Percentiles rank a stretch among this genome's conserved stretches.
Evolutionary conservation across 345 rosid genomes (phyloP).

Genomic region (Salix koriyanagi): DNA sequence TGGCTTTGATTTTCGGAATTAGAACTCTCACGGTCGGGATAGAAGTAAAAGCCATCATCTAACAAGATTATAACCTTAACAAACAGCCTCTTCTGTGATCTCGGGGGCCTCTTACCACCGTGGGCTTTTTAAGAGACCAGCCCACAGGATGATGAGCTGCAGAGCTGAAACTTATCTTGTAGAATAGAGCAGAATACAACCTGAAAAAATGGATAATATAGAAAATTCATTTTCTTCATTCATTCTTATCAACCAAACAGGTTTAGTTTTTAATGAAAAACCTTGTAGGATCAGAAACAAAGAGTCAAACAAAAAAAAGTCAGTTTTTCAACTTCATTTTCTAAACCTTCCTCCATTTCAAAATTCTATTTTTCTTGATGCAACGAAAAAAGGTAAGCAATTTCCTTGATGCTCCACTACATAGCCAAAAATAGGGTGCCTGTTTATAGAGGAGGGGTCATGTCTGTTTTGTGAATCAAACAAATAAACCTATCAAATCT

Average conservation of each 20-base stretch:
- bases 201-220: background rate
- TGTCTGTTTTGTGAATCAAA: no score
- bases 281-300: background rate
- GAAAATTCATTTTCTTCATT: background rate
- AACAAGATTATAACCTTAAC: no score
- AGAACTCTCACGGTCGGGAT: no score
- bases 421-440: constrained; percentile 17
- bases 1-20: no score
- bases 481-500: no score
- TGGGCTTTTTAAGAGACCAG: no score
- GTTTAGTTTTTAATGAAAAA: background rate
- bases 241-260: background rate
- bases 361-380: background rate
- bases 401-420: background rate
- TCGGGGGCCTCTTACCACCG: no score
- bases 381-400: background rate
- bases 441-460: no score
- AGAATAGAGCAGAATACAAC: background rate
- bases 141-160: no score
- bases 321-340: background rate
- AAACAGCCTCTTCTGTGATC: no score
- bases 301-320: background rate
- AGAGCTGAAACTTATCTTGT: no score
- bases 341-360: background rate
- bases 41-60: no score